A percentile compares a stretch with the other conserved stretches of the same genome.
Evolutionary conservation across 768 basidiomycete species (phyloP).

Genomic region (Cystoderma amianthinum): DNA sequence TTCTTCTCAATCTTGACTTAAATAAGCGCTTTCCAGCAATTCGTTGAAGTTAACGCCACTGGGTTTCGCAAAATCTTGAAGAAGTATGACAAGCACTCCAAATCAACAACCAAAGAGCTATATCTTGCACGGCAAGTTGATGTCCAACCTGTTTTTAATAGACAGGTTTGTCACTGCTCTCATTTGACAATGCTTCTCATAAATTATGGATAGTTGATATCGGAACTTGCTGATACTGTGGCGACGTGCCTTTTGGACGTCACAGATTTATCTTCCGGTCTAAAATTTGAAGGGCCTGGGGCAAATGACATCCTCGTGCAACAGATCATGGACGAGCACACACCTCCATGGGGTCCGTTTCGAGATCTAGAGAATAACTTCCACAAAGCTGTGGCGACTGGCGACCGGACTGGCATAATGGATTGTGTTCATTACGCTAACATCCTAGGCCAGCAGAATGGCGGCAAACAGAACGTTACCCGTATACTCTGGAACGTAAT

Average conservation of each 20-base stretch:
- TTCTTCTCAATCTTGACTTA: conserved; percentile 10
- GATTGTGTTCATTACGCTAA: conserved; percentile 71
- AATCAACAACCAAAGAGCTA: conserved; percentile 91
- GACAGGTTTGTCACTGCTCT: conserved; percentile 57
- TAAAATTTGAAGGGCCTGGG: conserved; percentile 75
- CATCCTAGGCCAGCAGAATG: conserved; percentile 51
- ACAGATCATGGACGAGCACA: conserved; percentile 60
- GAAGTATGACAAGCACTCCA: conserved; percentile 97
- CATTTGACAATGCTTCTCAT: conserved; percentile 2
- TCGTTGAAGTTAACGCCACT: conserved; percentile 94
- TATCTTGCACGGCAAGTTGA: conserved; percentile 96
- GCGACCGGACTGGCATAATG: conserved; percentile 51
- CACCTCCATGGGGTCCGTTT: conserved; percentile 62
- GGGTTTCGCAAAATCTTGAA: conserved; percentile 97
- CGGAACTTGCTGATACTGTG: conserved; percentile 90
- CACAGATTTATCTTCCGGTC: conserved; percentile 66
- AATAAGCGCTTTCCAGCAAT: conserved; percentile 55
- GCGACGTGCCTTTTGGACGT: conserved; percentile 77
- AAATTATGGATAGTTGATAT: conserved; percentile 61
- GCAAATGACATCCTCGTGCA: conserved; percentile 70
- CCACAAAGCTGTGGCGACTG: conserved; percentile 63
- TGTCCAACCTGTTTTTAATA: conserved; percentile 96
- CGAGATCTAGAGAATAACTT: conserved; percentile 87
- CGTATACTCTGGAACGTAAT: conserved; percentile 95
- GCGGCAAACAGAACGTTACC: conserved; percentile 63